These are phyloP conservation scores for Gremmenia infestans DNA, from an alignment of 2,329 filamentous ascomycete species.

Conservation along the genomic window DNA sequence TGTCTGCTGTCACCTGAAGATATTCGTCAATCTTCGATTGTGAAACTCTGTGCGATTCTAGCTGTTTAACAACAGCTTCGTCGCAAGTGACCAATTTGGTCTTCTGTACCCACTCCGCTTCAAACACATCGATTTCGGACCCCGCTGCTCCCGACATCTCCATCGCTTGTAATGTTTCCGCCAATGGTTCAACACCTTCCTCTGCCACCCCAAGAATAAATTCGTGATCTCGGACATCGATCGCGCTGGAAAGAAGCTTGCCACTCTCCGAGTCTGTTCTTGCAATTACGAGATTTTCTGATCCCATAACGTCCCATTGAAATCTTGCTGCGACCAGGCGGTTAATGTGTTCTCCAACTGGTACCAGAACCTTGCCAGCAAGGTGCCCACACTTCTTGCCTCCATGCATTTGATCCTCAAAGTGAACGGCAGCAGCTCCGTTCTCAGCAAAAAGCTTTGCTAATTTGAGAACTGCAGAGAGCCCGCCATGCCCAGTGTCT, in stretches of 20 bases:
- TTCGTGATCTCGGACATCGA: conserved; percentile 93
- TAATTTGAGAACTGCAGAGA: conserved; percentile 90
- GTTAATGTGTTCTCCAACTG: conserved; percentile 93
- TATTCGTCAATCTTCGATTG: conserved; percentile 65
- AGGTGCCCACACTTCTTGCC: conserved; percentile 98
- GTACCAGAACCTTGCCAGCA: conserved; percentile 92
- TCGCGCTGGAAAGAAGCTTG: conserved; percentile 80
- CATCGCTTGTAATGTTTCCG: conserved; percentile 87
- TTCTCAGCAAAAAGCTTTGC: conserved; percentile 98
- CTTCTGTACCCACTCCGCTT: conserved; percentile 81
- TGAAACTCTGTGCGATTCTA: conserved; percentile 59
- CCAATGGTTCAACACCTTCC: conserved; percentile 67
- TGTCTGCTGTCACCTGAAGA: conserved; percentile 52
- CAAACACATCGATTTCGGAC: conserved; percentile 77
- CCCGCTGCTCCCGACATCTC: conserved; percentile 73
- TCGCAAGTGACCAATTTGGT: conserved; percentile 87
- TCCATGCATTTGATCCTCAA: conserved; percentile 95
- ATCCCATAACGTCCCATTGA: conserved; percentile 98
- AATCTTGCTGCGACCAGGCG: conserved; percentile 86
- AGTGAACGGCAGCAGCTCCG: conserved; percentile 91
- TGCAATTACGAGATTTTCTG: conserved; percentile 90
- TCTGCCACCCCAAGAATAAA: conserved; percentile 88
- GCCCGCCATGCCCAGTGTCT: conserved; percentile 89
- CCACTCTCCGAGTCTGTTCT: conserved; percentile 95
- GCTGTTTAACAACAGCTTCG: conserved; percentile 76